Evolutionary conservation across 345 rosid genomes (phyloP), one percentile per base, ranked within the genome.

Genomic region (Heritiera littoralis): DNA sequence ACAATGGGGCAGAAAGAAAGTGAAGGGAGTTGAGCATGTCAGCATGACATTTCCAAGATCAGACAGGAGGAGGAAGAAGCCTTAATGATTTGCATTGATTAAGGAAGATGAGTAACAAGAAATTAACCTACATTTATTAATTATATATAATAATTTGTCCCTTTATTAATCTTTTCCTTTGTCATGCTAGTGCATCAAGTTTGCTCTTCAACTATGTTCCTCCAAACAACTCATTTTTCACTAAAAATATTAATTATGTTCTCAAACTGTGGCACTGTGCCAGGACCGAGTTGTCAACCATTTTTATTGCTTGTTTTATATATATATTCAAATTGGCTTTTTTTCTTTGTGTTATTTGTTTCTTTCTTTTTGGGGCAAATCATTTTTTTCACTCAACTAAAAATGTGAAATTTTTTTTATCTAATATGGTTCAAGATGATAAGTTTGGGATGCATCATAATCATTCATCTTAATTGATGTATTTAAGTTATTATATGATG

Each of bases 21-120:
- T 4, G 59, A 1, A 20, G 17, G 14, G 18, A 51, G 48, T 14
- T 6, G 70, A 75, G 77, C 60, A 64, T 32, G 75, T 0, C 43
- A 35, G 77, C 60, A 64, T 32, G 75, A 1, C 43, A 35, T 35
- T 35, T 2, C 75, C 55, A 55, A 60, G 76, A 77, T 15, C 63
- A 56, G 76, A 76, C 64, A 52, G 2, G 12, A 17, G 6, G 51
- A 35, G 52, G 58, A 76, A 32, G 64, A 59, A 41, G 78, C n/a
- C 28, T 60, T 64, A 48, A 78, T 79, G 76, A 77, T 80, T 86
- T 75, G 86, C 88, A 83, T 85, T 84, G 89, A 86, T 87, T 80
- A 87, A 61, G 82, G 80, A 45, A 63, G 55, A 75, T 18, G 85
- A 74, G 86, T 84, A 77, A 63, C 64, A 20, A 65, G 18, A 43